Evolutionary conservation across 2,329 filamentous ascomycete genomes (phyloP).

Genomic region (Fusarium humuli): DNA sequence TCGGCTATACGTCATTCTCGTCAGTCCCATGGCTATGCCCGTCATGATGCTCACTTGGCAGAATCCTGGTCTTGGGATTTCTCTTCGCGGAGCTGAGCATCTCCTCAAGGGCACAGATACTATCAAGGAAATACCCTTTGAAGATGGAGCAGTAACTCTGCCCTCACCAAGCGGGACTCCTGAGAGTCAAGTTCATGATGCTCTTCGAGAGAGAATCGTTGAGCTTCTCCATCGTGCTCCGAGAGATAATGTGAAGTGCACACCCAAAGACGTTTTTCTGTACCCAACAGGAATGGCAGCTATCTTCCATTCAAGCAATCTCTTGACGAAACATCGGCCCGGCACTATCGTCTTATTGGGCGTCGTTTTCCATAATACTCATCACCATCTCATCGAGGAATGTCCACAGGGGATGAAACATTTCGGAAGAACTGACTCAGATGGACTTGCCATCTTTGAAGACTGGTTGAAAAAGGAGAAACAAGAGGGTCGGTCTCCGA

Average conservation of each 20-base stretch:
- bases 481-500: slow-evolving; percentile 53
- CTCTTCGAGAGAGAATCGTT: slow-evolving; percentile 56
- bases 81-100: slow-evolving; percentile 58
- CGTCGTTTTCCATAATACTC: slow-evolving; percentile 63
- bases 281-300: slow-evolving; percentile 67
- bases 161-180: slow-evolving; percentile 56
- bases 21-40: slow-evolving; percentile 51
- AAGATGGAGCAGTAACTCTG: slow-evolving; percentile 9
- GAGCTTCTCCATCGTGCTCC: slow-evolving; percentile 57
- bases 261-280: slow-evolving; percentile 60
- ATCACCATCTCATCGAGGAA: slow-evolving; percentile 61
- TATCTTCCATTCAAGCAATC: slow-evolving; percentile 58
- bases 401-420: slow-evolving; percentile 58
- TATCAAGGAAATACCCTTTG: slow-evolving; percentile 52
- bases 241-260: slow-evolving; percentile 44
- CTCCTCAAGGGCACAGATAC: slow-evolving; percentile 54
- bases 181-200: slow-evolving; percentile 53
- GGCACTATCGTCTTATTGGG: slow-evolving; percentile 60
- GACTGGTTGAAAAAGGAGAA: slow-evolving; percentile 57
- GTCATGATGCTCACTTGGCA: slow-evolving; percentile 59
- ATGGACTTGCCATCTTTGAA: slow-evolving; percentile 59
- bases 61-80: slow-evolving; percentile 60
- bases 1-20: slow-evolving; percentile 59
- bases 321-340: slow-evolving; percentile 51
- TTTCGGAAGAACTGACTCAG: slow-evolving; percentile 57